Evolutionary conservation across 495 filamentous ascomycete genomes (phyloP), one percentile per base, ranked within the genome.

Genomic region (Neurospora pannonica): DNA sequence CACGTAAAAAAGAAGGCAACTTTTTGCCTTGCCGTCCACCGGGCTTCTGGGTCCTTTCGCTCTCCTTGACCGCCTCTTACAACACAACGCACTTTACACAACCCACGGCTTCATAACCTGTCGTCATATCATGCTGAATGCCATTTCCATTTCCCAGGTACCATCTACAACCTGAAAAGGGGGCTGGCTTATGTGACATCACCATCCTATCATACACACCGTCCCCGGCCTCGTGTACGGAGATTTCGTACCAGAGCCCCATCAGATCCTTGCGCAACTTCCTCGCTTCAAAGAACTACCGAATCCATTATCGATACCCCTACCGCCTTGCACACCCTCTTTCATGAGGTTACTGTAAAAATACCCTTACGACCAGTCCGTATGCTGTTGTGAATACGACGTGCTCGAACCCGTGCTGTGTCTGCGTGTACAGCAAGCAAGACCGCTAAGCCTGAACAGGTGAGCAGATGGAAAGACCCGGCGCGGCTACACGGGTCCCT

Each of bases 401-500:
- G 54, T 36, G 54, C 54, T 67, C 15, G 54, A 67, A 9, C 15
- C 21, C 11, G 24, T 67, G 54, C 28, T 17, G 54, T 67, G 28
- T 67, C 54, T 31, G 6, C 24, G 28, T 62, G 15, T 60, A 67
- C 28, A 67, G 54, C 54, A 67, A 19, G 28, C 54, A 67, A 36
- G 11, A 28, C 31, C 15, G 31, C 15, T 67, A 19, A 34, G 15
- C 54, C 28, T 34, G 28, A 67, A 31, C 15, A 36, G 54, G 28
- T 62, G 28, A 19, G 28, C 31, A 60, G 28, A 34, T 67, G 28
- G 7, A 8, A 34, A 74, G 38, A 42, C 60, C 46, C 38, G 34
- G 37, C 43, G 43, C 69, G 69, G 74, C 37, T 37, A 40, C 38
- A 39, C 31, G 46, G 43, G 34, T 73, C 46, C 73, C 72, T 72